Base-by-base conservation (phyloP, 1,284 basidiomycete genomes). In the Ustilago cynodontis region DNA sequence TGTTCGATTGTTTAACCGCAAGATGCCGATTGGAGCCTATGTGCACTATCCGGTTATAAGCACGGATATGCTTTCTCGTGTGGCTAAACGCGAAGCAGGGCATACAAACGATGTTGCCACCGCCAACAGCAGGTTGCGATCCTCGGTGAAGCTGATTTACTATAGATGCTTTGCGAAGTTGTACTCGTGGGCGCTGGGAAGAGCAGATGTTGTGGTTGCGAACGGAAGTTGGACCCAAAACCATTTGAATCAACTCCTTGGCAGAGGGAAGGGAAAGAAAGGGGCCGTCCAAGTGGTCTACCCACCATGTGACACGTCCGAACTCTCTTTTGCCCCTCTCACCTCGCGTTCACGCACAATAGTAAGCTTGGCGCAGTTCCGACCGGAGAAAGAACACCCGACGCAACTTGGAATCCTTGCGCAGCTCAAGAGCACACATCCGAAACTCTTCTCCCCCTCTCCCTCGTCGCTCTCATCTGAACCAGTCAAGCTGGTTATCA, bases 11-110 rank as follows among this genome's bases (percentile, higher is more conserved):
- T 86, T 96, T 6, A 55, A 64, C 1, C 88, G 88, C 3, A 86
- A 88, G 11, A 88, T 93, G 22, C 91, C 93, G 0, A 89, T 96
- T 16, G 95, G 93, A 2, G 92, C 94, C 24, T 99, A 99, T 83
- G 91, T 95, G 4, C 97, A 99, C 87, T 99, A 98, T 83, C 96
- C 96, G 0, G 96, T 94, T 8, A 96, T 99, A 83, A 86, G 93
- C 84, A 93, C 92, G 1, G 92, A 95, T 77, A 99, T 99, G 97
- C 89, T 99, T 22, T 88, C 89, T 45, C 91, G 96, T 18, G 94
- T 98, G 20, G 88, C 91, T 13, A 87, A 88, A 0, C 77, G 87
- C 0, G 31, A 79, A 58, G 86, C 87, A 1, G 90, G 91, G 49
- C 90, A 93, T 76, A 93, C 93, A 29, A 94, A 95, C 79, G 88